Evolutionary conservation across 2,329 filamentous ascomycete genomes (phyloP).

Genomic region (Penicillium corylophilum): DNA sequence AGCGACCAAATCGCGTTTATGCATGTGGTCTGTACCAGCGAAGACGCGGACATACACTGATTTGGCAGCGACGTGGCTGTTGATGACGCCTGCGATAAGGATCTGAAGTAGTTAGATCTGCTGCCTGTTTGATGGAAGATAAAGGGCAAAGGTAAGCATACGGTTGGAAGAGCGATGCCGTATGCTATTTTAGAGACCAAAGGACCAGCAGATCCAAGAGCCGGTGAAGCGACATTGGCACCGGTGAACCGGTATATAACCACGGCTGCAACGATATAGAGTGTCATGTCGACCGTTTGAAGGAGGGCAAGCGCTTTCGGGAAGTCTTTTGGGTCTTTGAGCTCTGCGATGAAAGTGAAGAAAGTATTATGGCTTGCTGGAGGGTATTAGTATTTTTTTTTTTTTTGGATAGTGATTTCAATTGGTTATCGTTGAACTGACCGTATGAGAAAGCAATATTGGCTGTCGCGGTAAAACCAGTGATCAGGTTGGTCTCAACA

Average conservation of each 20-base stretch:
- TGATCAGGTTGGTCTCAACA: conserved; percentile 45
- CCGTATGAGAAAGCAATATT: conserved; percentile 71
- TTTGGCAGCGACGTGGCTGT: too few species aligned
- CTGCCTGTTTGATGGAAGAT: too few species aligned
- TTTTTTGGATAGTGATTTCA: too few species aligned
- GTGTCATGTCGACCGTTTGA: conserved; percentile 55
- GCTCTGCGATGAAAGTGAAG: conserved; percentile 63
- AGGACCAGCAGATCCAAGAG: conserved; percentile 58
- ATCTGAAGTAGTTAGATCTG: not conserved
- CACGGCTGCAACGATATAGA: conserved; percentile 64
- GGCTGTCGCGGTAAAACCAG: conserved; percentile 59
- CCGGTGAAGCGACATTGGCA: conserved; percentile 58
- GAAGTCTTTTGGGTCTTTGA: conserved; percentile 58
- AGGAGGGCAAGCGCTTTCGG: conserved; percentile 61
- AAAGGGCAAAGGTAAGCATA: not conserved
- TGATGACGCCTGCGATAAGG: too few species aligned
- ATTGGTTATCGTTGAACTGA: conserved; percentile 8
- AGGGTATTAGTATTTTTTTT: too few species aligned
- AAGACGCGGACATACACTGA: too few species aligned
- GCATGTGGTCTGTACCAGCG: not conserved
- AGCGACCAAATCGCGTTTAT: not conserved
- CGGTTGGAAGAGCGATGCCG: not conserved
- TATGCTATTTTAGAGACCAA: conserved; percentile 49
- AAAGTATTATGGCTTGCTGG: conserved; percentile 59
- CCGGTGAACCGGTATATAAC: conserved; percentile 67